phyloP scores from a whole-genome alignment of 257 asterid species.

The Rubia yunnanensis region DNA sequence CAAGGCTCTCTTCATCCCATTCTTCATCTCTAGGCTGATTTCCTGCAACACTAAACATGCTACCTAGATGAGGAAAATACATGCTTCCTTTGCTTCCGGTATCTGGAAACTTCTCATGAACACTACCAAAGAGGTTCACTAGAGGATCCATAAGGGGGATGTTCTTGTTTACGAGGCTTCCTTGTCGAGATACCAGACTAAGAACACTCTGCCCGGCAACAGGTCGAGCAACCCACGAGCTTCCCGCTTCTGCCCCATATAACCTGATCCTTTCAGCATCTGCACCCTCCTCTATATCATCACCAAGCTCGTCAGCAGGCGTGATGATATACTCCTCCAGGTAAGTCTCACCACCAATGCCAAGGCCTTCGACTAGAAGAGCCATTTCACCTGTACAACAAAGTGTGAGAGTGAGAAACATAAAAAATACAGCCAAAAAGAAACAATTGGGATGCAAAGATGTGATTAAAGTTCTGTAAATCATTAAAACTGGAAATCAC shows the following conservation, averaged over 20 bases:
- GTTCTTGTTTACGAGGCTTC: conserved; percentile 28
- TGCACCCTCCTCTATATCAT: conserved; percentile 25
- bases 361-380: conserved; percentile 64
- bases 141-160: conserved; percentile 43
- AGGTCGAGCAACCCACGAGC: conserved; percentile 49
- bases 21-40: conserved; percentile 35
- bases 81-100: conserved; percentile 53
- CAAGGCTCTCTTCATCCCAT: conserved; percentile 43
- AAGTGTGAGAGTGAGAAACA: conserved; percentile 7
- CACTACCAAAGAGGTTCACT: conserved; percentile 50
- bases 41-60: conserved; percentile 45
- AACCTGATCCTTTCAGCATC: conserved; percentile 40
- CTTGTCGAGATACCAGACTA: conserved; percentile 32
- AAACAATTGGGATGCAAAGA: neutral
- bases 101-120: conserved; percentile 51
- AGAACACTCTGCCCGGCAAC: conserved; percentile 26
- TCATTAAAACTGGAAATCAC: neutral
- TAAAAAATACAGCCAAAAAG: neutral
- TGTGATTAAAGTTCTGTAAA: neutral
- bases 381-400: conserved; percentile 59
- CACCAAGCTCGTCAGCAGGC: conserved; percentile 33
- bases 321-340: conserved; percentile 51
- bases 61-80: conserved; percentile 44
- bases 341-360: conserved; percentile 42
- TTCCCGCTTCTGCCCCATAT: conserved; percentile 35